These are phyloP conservation scores for Lepidium sativum DNA, from an alignment of 345 rosid genomes.

Conservation along the genomic window DNA sequence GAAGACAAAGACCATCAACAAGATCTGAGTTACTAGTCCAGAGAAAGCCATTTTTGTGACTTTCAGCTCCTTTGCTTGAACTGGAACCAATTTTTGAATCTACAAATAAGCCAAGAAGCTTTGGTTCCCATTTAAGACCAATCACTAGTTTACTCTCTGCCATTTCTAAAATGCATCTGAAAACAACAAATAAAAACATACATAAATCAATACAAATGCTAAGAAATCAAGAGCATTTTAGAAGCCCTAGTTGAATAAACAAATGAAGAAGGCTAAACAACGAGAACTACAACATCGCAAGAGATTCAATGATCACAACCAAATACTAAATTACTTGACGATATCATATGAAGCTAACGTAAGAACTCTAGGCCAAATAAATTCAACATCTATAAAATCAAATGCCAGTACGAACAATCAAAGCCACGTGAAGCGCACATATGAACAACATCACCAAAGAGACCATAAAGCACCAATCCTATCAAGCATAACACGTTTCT, in stretches of 20 bases:
- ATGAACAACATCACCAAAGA: constrained; percentile 12
- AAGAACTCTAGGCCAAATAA: no score
- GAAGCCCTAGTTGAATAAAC: no score
- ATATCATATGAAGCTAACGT: no score
- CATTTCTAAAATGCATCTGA: constrained; percentile 25
- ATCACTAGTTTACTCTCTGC: constrained; percentile 51
- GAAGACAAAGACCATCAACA: constrained; percentile 72
- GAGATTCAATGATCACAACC: no score
- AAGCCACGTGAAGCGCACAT: constrained; percentile 5
- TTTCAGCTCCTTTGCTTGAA: constrained; percentile 10
- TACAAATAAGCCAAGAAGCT: constrained; percentile 35
- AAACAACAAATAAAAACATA: no score
- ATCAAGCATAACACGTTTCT: not conserved
- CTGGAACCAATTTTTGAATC: not conserved
- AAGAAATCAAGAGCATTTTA: no score
- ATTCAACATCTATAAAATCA: constrained; percentile 15
- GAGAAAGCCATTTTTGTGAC: constrained; percentile 33
- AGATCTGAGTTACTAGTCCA: constrained; percentile 62
- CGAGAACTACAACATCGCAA: no score
- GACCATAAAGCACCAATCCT: constrained; percentile 18
- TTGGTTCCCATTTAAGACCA: constrained; percentile 83
- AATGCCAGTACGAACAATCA: constrained; percentile 8
- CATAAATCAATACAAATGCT: no score
- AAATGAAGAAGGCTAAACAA: no score
- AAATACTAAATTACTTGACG: no score